Evolutionary conservation across 1,139 yeast species (phyloP).

Genomic region (Casaregolazyma lundiana): DNA sequence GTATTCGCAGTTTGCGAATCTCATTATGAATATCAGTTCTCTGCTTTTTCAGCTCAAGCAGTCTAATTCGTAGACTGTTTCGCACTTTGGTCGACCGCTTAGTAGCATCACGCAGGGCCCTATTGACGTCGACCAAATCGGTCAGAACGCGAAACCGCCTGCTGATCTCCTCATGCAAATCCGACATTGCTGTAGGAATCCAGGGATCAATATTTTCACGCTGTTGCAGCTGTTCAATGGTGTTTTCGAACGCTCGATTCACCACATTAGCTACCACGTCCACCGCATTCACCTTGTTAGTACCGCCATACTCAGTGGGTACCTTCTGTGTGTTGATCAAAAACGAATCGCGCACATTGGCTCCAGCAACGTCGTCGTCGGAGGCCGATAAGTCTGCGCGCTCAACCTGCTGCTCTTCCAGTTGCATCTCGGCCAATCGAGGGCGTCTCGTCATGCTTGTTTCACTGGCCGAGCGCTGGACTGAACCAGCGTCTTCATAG

Average conservation of each 20-base stretch:
- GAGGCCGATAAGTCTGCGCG: background rate
- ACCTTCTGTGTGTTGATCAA: constrained; percentile 16
- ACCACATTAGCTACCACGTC: constrained; percentile 24
- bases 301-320: constrained; percentile 19
- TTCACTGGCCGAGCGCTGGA: background rate
- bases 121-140: constrained; percentile 22
- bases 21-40: constrained; percentile 19
- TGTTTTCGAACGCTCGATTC: constrained; percentile 17
- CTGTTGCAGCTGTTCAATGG: constrained; percentile 7
- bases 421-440: background rate
- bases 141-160: constrained; percentile 19
- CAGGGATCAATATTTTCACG: constrained; percentile 10
- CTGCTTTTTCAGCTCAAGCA: constrained; percentile 21
- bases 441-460: background rate
- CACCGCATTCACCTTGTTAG: constrained; percentile 24
- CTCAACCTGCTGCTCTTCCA: background rate
- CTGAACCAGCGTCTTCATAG: background rate
- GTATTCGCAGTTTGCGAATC: constrained; percentile 18
- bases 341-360: background rate
- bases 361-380: background rate
- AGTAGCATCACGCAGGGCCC: constrained; percentile 17
- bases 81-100: constrained; percentile 20
- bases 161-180: constrained; percentile 18
- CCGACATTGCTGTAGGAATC: constrained; percentile 6
- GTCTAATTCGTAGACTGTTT: constrained; percentile 18